Base-by-base conservation (phyloP, 164 flowering plant genomes). In the Taxillus chinensis region DNA sequence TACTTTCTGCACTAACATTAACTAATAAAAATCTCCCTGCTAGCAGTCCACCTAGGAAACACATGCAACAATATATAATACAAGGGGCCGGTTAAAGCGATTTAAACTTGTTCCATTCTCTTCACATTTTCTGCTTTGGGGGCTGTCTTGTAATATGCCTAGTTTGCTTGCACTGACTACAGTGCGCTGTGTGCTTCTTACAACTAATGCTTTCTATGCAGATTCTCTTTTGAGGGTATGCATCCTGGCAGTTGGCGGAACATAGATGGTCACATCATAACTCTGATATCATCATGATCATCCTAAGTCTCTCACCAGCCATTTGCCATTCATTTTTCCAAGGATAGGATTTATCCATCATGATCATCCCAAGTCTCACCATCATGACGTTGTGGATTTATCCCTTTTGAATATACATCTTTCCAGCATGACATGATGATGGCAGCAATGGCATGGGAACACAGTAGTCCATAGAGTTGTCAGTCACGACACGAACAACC, bases 381-480 rank as follows among this genome's bases (percentile, higher is more conserved):
- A 7, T 81, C 79, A 45, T 84, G 86, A 66, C 73, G 79, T 58
- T 27, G 27, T 27, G 27, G 27, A 27, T 72, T 81, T 67, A 78
- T 95, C 1, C 83, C 61, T 64, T 78, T 86, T 45, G 72, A 72
- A 62, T 83, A 78, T 5, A 85, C 73, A 71, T 84, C 81, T 67
- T 90, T 83, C 55, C 71, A 66, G 54, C 85, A 84, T 2, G 86
- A 86, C 16, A 83, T 59, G 9, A 27, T 27, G 27, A 90, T 72
- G 41, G 97, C 90, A 17, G 97, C 97, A 52, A 78, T 86, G 55
- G 87, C 90, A 73, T 87, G 97, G 0, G 92, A 79, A 62, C 97
- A 90, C 17, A 95, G 95, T 52, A 86, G 57, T 6, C 92, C 89
- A 71, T 77, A 71, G 8, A 90, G 74, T 67, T 87, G 95, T 95